These are phyloP conservation scores for Chlamydomonas incerta DNA, from an alignment of 139 green algal species.

Conservation along the genomic window DNA sequence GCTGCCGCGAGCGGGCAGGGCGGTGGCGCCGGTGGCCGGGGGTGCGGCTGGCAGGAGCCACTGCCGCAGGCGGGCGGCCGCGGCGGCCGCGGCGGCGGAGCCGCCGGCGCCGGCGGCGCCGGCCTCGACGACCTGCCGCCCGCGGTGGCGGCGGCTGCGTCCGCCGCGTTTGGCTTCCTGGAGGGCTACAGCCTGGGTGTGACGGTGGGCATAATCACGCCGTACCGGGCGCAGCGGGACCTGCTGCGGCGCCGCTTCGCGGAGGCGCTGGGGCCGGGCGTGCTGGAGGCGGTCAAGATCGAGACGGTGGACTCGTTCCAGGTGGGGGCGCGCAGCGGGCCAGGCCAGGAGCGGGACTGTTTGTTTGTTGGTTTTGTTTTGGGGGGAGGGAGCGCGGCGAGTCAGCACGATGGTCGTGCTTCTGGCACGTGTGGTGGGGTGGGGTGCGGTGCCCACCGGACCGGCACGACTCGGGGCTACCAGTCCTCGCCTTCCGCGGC, in stretches of 20 bases:
- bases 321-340: too few relatives aligned
- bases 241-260: slow-evolving; percentile 74
- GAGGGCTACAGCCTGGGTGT: not conserved
- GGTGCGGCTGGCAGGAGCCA: not conserved
- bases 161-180: not conserved
- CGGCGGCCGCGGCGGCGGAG: not conserved
- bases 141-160: not conserved
- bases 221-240: slow-evolving; percentile 84
- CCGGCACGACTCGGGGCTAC: too few relatives aligned
- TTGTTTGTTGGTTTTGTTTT: too few relatives aligned
- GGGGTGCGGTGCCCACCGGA: too few relatives aligned
- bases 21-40: not conserved
- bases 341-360: too few relatives aligned
- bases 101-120: not conserved
- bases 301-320: slow-evolving; percentile 94
- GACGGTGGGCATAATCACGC: slow-evolving; percentile 88
- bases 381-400: too few relatives aligned
- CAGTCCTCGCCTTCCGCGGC: too few relatives aligned
- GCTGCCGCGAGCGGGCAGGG: not conserved
- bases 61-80: not conserved
- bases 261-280: slow-evolving; percentile 55
- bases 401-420: too few relatives aligned
- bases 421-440: too few relatives aligned
- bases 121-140: too few relatives aligned
- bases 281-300: slow-evolving; percentile 74